Percentiles rank a stretch among this genome's conserved stretches.
These are phyloP conservation scores for Inga laurina DNA, from an alignment of 306 rosid genomes.

Conservation along the genomic window DNA sequence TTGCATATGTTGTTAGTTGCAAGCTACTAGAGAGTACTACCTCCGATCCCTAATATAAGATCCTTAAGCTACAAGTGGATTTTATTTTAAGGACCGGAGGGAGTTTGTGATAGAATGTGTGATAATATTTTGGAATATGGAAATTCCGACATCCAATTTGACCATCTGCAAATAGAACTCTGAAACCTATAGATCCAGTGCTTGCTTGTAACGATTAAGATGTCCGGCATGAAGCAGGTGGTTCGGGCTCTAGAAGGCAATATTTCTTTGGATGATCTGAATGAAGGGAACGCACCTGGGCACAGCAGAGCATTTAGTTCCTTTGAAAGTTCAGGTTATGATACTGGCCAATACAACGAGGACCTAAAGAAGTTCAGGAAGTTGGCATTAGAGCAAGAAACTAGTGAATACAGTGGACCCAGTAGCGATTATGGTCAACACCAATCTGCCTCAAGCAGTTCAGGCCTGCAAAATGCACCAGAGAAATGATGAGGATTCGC, in stretches of 20 bases:
- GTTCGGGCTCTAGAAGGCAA: conserved; percentile 86
- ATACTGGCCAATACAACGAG: conserved; percentile 45
- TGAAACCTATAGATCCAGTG: neutral
- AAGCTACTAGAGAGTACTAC: neutral
- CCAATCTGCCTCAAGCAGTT: conserved; percentile 50
- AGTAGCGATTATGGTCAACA: conserved; percentile 50
- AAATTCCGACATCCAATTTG: neutral
- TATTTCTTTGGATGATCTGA: conserved; percentile 69
- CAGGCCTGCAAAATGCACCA: conserved; percentile 45
- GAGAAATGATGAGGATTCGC: conserved; percentile 27
- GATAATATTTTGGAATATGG: neutral
- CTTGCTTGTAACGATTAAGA: neutral
- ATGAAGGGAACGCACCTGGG: conserved; percentile 65
- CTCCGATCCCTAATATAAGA: too few species aligned
- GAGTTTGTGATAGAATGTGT: neutral
- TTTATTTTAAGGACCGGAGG: too few species aligned
- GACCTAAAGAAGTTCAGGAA: conserved; percentile 53
- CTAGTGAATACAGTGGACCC: conserved; percentile 39
- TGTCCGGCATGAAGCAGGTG: conserved; percentile 41
- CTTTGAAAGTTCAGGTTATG: conserved; percentile 59
- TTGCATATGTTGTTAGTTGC: neutral
- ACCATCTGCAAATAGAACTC: neutral
- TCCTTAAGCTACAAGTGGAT: too few species aligned
- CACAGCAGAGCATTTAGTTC: conserved; percentile 58
- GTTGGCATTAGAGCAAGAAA: conserved; percentile 32